phyloP scores from a whole-genome alignment of 2,329 filamentous ascomycete species.

The Stagonosporopsis vannaccii region DNA sequence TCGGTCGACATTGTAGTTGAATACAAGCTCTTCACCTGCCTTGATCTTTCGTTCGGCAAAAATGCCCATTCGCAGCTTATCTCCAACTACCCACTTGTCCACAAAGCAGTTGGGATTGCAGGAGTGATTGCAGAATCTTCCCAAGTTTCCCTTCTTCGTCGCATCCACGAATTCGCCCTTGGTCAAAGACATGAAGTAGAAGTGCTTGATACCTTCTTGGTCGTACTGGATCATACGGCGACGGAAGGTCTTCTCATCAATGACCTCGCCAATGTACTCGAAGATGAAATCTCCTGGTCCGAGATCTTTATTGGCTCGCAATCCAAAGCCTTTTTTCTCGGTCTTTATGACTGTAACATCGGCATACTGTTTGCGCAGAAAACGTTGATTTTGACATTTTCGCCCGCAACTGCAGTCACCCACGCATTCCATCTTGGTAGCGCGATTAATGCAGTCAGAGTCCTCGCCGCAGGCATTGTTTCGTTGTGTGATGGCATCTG shows the following conservation, averaged over 20 bases:
- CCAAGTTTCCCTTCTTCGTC: constrained; percentile 94
- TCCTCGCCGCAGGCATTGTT: constrained; percentile 95
- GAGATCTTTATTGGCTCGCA: constrained; percentile 81
- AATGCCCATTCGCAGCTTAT: constrained; percentile 98
- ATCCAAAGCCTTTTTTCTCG: constrained; percentile 94
- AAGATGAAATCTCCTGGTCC: constrained; percentile 90
- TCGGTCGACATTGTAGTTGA: constrained; percentile 99
- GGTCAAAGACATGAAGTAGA: constrained; percentile 99
- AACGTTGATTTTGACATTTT: constrained; percentile 92
- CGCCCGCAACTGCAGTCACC: constrained; percentile 86
- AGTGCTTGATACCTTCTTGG: constrained; percentile 96
- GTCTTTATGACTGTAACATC: constrained; percentile 95
- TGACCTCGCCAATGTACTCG: constrained; percentile 98
- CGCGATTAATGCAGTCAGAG: constrained; percentile 97
- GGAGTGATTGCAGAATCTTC: constrained; percentile 97
- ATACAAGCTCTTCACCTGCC: constrained; percentile 92
- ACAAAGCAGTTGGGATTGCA: constrained; percentile 99
- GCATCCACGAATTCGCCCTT: constrained; percentile 98
- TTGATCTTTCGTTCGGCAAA: constrained; percentile 87
- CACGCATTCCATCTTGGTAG: constrained; percentile 96
- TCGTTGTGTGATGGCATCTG: constrained; percentile 58
- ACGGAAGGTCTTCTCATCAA: constrained; percentile 89
- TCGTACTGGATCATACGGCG: constrained; percentile 93
- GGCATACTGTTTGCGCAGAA: constrained; percentile 88
- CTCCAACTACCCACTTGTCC: constrained; percentile 98